Conservation (phyloP, 2,329 filamentous ascomycete genomes). For the Diaporthe australafricana region DNA sequence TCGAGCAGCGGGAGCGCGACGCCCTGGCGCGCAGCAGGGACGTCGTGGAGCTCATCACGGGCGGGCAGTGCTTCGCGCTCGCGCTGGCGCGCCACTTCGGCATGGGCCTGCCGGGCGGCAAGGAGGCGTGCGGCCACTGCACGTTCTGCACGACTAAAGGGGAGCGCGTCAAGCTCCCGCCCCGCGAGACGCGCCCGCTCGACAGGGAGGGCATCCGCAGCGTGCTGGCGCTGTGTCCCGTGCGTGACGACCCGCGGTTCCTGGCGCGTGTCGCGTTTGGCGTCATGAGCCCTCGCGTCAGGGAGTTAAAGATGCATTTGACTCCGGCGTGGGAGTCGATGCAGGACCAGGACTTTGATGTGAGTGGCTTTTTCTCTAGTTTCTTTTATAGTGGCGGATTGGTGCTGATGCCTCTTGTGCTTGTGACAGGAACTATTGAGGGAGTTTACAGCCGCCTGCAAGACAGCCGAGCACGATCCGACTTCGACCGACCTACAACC, state of each 20-base stretch:
- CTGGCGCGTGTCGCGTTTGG: slow-evolving; percentile 72
- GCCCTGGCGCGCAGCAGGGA: slow-evolving; percentile 62
- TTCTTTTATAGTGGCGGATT: accelerated
- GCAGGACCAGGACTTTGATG: slow-evolving; percentile 65
- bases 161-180: slow-evolving; percentile 51
- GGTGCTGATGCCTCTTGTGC: not conserved
- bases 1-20: slow-evolving; percentile 64
- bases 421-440: slow-evolving; percentile 21
- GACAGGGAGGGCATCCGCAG: slow-evolving; percentile 53
- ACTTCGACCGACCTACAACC: not conserved
- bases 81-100: slow-evolving; percentile 68
- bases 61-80: slow-evolving; percentile 61
- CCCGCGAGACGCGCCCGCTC: slow-evolving; percentile 51
- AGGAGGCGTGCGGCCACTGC: slow-evolving; percentile 65
- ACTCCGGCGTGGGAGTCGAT: slow-evolving; percentile 62
- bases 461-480: slow-evolving; percentile 1
- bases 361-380: slow-evolving; percentile 43
- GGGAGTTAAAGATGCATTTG: slow-evolving; percentile 59
- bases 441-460: slow-evolving; percentile 32
- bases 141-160: slow-evolving; percentile 58
- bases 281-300: slow-evolving; percentile 68
- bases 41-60: slow-evolving; percentile 66
- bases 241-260: slow-evolving; percentile 68
- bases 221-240: slow-evolving; percentile 56
- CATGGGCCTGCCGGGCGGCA: slow-evolving; percentile 58